Evolutionary conservation across 208 protist species (phyloP).

Genomic region (Crithidia expoeki): DNA sequence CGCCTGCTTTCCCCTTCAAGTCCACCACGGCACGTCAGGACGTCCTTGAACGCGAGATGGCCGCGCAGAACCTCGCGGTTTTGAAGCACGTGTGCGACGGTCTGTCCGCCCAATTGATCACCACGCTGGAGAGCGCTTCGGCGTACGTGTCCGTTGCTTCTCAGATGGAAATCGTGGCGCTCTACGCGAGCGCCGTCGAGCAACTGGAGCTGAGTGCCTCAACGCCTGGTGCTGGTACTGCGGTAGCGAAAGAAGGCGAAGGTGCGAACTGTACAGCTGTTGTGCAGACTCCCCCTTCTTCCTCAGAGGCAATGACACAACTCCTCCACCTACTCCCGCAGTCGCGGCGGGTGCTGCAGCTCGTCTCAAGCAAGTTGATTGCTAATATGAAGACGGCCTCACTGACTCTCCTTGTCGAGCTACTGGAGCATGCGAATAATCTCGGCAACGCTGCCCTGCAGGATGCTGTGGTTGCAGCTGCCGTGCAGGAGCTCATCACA

Average conservation of each 20-base stretch:
- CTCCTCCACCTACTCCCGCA: slow-evolving; percentile 49
- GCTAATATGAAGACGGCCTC: slow-evolving; percentile 40
- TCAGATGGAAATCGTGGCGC: slow-evolving; percentile 64
- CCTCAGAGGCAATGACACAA: slow-evolving; percentile 1
- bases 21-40: slow-evolving; percentile 10
- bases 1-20: neutral
- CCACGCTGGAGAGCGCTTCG: slow-evolving; percentile 55
- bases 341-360: slow-evolving; percentile 39
- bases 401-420: slow-evolving; percentile 48
- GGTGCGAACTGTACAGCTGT: too few species aligned
- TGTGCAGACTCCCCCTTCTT: too few species aligned
- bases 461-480: slow-evolving; percentile 66
- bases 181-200: slow-evolving; percentile 46
- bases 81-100: slow-evolving; percentile 54
- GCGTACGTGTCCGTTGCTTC: slow-evolving; percentile 61
- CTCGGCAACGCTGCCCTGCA: slow-evolving; percentile 58
- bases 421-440: slow-evolving; percentile 63
- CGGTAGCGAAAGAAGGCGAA: neutral
- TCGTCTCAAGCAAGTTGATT: slow-evolving; percentile 65
- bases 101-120: slow-evolving; percentile 65
- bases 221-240: neutral
- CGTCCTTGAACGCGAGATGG: slow-evolving; percentile 34
- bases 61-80: slow-evolving; percentile 46
- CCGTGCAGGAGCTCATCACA: slow-evolving; percentile 64
- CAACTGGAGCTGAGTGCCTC: slow-evolving; percentile 26